Base-by-base conservation (phyloP, 352 stramenopile genomes). In the Pythium utonaiense region DNA sequence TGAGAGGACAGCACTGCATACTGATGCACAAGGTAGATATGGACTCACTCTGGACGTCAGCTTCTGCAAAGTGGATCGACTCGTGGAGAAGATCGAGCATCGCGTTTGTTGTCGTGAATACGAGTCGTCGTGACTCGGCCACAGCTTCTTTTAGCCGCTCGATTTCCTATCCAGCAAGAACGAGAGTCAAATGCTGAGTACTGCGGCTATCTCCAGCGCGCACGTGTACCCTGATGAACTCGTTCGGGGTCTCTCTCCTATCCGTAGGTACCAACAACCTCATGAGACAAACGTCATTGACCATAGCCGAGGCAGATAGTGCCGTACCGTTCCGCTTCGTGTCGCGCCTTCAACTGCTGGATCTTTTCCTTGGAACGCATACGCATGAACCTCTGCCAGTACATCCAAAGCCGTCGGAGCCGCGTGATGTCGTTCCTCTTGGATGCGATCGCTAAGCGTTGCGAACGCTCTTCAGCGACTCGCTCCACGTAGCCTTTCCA, bases 71-170 rank as follows among this genome's bases (percentile, higher is more conserved):
- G 3, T 60, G 71, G 38, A 88, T 63, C 8, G 78, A 87, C 60
- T 83, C 66, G 22, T 88, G 74, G 8, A 91, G 62, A 16, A 88
- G 49, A 13, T 89, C 74, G 3, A 87, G 57, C 49, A 88, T 86
- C 0, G 75, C 73, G 53, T 84, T 78, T 2, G 78, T 85, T 3
- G 78, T 76, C n/a, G 67, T 66, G 48, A 83, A 85, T 0, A 88
- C 74, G 16, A 91, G 56, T 30, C 79, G 85, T 6, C 80, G 52
- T 0, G 75, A 78, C 45, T 91, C 80, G 9, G 67, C 64, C 7
- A 86, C 65, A 16, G 57, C 74, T 53, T 88, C 78, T 65, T 78
- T 78, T 22, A 90, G 47, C 7, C 70, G 69, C 50, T 89, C 78
- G 24, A 89, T 88, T 47, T 86, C 75, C 53, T 68, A 44, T 1